Evolutionary conservation across 257 asterid genomes (phyloP), one percentile per base, ranked within the genome.

Genomic region (Oldenlandia corymbosa): DNA sequence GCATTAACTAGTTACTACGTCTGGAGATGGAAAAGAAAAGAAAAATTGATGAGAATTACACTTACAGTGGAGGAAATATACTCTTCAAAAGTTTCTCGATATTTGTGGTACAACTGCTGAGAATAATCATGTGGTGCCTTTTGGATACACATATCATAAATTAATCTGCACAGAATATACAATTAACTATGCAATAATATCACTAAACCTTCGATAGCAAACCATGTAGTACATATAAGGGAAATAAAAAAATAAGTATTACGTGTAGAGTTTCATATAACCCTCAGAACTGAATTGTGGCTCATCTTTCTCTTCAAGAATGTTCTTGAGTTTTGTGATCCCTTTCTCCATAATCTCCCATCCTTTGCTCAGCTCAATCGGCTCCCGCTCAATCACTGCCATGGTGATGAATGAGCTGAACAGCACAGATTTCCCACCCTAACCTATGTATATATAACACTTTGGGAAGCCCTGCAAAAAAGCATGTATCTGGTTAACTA

Each of bases 71-170:
- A 72, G n/a, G 76, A 60, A 42, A 88, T 88, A 77, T 93, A 90
- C 64, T 83, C 99, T 68, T 88, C 83, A 70, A 90, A 90, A 58
- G 95, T 65, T 73, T 90, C 99, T 46, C 79, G 77, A 65, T 93
- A 93, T 70, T 85, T 93, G 71, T 93, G 94, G 75, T 93, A 93
- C 65, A 93, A 71, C 71, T 90, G 96, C 76, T 90, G 97, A 51
- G 97, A 93, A 75, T 90, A 93, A 76, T 93, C 99, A 72, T 90
- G 93, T 4, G 99, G 97, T 36, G 97, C 91, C 77, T 86, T 93
- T 67, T 93, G 99, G 31, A 96, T 93, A 74, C 99, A 93, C 99
- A 93, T 93, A 83, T 90, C 86, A 74, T 93, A 90, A 73, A 93
- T 88, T 41, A 94, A 90, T 75, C 99, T 93, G 83, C 28, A 47